A percentile compares a stretch with the other conserved stretches of the same genome.
Evolutionary conservation across 2,329 filamentous ascomycete species (phyloP).

Genomic region (Ceratocystis variospora): DNA sequence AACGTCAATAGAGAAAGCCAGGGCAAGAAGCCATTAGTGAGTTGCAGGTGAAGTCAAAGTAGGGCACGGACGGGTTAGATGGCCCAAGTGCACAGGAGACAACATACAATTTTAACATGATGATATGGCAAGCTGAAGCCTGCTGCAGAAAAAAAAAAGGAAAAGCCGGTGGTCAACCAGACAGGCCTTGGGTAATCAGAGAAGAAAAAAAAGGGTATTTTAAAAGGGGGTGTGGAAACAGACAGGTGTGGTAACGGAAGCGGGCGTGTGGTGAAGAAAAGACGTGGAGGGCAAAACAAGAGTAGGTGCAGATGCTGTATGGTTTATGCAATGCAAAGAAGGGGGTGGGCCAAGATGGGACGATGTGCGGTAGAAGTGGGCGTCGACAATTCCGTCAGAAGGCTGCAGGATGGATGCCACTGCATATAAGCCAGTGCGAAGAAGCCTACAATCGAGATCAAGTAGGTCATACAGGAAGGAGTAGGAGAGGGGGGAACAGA

Average conservation of each 20-base stretch:
- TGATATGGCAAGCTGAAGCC: not conserved
- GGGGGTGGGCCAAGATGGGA: constrained; percentile 7
- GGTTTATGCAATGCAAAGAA: constrained; percentile 3
- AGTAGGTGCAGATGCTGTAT: not conserved
- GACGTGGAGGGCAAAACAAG: not conserved
- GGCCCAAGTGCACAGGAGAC: not conserved
- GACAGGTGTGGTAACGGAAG: not conserved
- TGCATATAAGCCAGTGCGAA: constrained; percentile 2
- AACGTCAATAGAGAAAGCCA: not conserved
- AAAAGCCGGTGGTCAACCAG: not conserved
- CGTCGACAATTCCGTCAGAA: not conserved
- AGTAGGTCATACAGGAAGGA: constrained; percentile 1
- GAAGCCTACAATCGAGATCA: constrained; percentile 1
- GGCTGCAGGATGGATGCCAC: not conserved
- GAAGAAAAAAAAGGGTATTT: not conserved
- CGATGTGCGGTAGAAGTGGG: not conserved
- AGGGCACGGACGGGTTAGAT: constrained; percentile 2
- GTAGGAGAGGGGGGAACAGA: not conserved
- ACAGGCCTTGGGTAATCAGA: not conserved
- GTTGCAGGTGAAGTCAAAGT: constrained; percentile 3
- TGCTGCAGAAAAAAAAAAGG: not conserved
- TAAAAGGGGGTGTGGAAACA: not conserved
- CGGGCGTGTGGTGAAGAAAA: not conserved
- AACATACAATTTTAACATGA: not conserved
- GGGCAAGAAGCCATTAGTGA: not conserved